phyloP scores from a whole-genome alignment of 2,329 filamentous ascomycete species.

The Pyrenochaeta sp. region DNA sequence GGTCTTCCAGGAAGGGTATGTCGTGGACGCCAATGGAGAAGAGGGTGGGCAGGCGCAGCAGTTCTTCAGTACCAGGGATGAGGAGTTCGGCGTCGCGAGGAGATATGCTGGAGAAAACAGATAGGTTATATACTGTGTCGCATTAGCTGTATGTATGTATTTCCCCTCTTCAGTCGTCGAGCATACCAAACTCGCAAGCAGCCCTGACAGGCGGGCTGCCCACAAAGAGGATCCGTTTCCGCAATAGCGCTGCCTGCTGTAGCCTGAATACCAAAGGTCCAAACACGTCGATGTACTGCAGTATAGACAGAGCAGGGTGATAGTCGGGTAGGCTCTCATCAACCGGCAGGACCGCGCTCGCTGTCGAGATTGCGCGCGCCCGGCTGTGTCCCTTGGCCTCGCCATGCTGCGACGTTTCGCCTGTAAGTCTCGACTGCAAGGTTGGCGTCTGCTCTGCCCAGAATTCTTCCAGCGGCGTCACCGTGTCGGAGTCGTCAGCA shows the following conservation, averaged over 20 bases:
- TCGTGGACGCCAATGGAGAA: constrained; percentile 95
- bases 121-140: constrained; percentile 83
- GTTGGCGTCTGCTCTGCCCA: constrained; percentile 69
- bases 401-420: neutral
- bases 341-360: constrained; percentile 64
- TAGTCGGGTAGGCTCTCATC: constrained; percentile 75
- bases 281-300: constrained; percentile 79
- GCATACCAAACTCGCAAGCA: constrained; percentile 85
- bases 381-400: constrained; percentile 32
- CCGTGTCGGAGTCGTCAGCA: constrained; percentile 70
- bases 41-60: constrained; percentile 76
- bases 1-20: constrained; percentile 77
- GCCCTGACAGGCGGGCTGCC: constrained; percentile 85
- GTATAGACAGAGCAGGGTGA: constrained; percentile 87
- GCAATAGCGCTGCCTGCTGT: constrained; percentile 83
- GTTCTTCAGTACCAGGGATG: constrained; percentile 66
- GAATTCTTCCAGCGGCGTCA: constrained; percentile 75
- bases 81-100: constrained; percentile 74
- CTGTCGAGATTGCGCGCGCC: constrained; percentile 57
- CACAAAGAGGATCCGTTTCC: constrained; percentile 88
- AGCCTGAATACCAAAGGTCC: constrained; percentile 93
- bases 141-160: constrained; percentile 7
- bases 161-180: too few species aligned
- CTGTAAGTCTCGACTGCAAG: constrained; percentile 1
- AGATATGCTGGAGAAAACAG: constrained; percentile 90